Conservation (phyloP, 2,329 filamentous ascomycete genomes). For the Mycosphaerella arachidis region DNA sequence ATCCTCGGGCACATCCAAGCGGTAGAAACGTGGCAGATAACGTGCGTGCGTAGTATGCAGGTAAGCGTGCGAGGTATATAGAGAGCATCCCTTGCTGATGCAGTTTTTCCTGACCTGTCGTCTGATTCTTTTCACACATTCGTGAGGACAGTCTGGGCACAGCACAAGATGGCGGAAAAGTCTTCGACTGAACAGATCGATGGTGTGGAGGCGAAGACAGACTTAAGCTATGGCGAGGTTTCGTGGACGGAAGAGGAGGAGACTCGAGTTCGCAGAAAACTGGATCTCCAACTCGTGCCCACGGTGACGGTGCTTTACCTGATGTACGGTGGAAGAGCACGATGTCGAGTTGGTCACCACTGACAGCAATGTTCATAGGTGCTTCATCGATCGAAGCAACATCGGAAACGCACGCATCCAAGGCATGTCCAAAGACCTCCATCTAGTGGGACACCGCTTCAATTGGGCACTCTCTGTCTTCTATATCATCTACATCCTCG, state of each 20-base stretch:
- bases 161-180: constrained; percentile 12
- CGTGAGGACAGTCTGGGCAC: background rate
- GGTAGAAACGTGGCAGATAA: constrained; percentile 1
- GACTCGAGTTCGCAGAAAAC: constrained; percentile 50
- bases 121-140: background rate
- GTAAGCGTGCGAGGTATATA: background rate
- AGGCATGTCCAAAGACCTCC: constrained; percentile 45
- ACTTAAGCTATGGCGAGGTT: constrained; percentile 6
- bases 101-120: background rate
- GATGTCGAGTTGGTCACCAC: constrained; percentile 41
- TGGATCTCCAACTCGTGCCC: constrained; percentile 55
- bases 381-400: constrained; percentile 52
- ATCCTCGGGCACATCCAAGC: constrained; percentile 1
- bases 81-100: background rate
- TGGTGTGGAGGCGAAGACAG: constrained; percentile 4
- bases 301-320: constrained; percentile 58
- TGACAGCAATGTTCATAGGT: constrained; percentile 27
- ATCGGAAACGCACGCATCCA: constrained; percentile 33
- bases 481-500: constrained; percentile 41
- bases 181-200: background rate
- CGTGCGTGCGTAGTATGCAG: background rate
- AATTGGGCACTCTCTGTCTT: constrained; percentile 50
- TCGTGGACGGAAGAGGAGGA: constrained; percentile 21
- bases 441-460: constrained; percentile 39
- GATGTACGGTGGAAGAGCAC: constrained; percentile 43